Base-by-base conservation (phyloP, 345 rosid species). In the Sisymbrium irio region DNA sequence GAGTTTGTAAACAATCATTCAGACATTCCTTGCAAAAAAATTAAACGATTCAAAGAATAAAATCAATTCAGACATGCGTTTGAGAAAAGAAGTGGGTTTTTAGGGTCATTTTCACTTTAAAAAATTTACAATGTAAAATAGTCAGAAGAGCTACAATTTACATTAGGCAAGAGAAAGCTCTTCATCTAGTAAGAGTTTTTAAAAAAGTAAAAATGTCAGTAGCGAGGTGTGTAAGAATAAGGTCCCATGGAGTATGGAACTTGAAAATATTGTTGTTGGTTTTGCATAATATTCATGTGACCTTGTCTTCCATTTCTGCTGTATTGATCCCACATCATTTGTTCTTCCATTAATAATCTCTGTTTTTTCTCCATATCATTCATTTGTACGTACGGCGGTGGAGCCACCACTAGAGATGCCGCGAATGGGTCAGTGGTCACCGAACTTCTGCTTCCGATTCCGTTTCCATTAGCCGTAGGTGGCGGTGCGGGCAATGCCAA, bases 291-390 rank as follows among this genome's bases (percentile, higher is more conserved):
- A 35, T 75, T 65, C 74, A 68, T 37, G 37, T 87, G 81, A 37
- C 85, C 87, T 73, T 77, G 84, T 87, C 81, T 87, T 71, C 88
- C 93, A 58, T 80, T 82, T 71, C 58, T 80, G 1, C 80, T 77
- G 68, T 86, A 89, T 30, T 87, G 90, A 71, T 85, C 84, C 96
- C 92, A 89, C 78, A 86, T 82, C 39, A 76, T 41, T 74, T 89
- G 92, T 78, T 89, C 92, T 74, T 83, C 90, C 80, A 82, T 77
- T 58, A 89, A 74, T 35, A 85, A 42, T 37, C 73, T 78, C 57
- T 84, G 90, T 71, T 89, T 87, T 67, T 72, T 83, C 80, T 84
- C 96, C 89, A 87, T 76, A 68, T 87, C 92, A 4, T 83, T 80
- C 86, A 85, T 89, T 47, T 89, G 92, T 60, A 87, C 90, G 12